Evolutionary conservation across 176 grass and related monocot species (phyloP).

Genomic region (Aechmea fasciata): DNA sequence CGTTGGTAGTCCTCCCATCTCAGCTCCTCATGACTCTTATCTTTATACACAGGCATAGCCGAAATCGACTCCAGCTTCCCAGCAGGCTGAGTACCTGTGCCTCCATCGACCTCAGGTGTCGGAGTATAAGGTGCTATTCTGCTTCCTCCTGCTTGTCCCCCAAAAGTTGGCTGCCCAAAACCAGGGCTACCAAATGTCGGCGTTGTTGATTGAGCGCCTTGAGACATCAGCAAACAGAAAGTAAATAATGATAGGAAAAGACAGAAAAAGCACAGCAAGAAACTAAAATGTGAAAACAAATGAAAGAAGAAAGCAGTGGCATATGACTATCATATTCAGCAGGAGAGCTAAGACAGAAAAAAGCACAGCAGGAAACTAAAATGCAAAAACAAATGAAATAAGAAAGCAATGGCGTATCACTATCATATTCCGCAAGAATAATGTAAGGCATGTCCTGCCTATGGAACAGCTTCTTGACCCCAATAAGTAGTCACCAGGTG

Average conservation of each 20-base stretch:
- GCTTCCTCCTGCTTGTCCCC: slow-evolving; percentile 61
- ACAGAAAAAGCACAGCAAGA: background rate
- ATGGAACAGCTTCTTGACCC: no score
- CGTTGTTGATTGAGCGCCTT: slow-evolving; percentile 60
- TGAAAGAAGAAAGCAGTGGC: background rate
- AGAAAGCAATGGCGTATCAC: no score
- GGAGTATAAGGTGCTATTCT: slow-evolving; percentile 56
- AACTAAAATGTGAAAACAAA: background rate
- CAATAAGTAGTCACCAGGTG: no score
- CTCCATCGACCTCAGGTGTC: slow-evolving; percentile 65
- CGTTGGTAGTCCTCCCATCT: slow-evolving; percentile 91
- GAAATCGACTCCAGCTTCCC: slow-evolving; percentile 88
- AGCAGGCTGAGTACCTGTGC: slow-evolving; percentile 51
- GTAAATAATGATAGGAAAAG: slow-evolving; percentile 14
- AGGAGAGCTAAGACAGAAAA: background rate
- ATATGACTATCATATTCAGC: background rate
- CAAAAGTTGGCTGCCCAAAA: slow-evolving; percentile 54
- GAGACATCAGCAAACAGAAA: slow-evolving; percentile 22
- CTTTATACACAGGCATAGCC: slow-evolving; percentile 88
- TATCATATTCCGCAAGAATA: no score
- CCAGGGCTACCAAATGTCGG: slow-evolving; percentile 48
- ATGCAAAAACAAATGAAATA: background rate
- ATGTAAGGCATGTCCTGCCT: no score
- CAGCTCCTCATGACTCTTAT: slow-evolving; percentile 95
- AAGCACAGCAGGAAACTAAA: background rate